Percentiles rank a stretch among this genome's conserved stretches.
These are phyloP conservation scores for Aspergillus avenaceus DNA, from an alignment of 495 filamentous ascomycete species.

Conservation along the genomic window DNA sequence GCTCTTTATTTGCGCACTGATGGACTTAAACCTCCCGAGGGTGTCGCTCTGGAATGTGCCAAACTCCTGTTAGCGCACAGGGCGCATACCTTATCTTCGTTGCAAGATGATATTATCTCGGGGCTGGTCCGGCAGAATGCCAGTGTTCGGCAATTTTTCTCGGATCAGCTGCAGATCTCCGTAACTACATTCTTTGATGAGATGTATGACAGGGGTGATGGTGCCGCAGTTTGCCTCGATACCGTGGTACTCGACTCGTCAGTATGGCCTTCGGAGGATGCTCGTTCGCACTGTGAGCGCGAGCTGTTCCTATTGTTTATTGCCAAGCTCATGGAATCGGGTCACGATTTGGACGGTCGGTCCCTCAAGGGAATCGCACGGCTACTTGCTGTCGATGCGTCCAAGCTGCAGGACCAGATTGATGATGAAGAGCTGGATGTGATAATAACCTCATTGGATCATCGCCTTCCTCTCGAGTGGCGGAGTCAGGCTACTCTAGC, in stretches of 20 bases:
- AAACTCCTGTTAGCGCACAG: slow-evolving; percentile 48
- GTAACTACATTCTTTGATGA: slow-evolving; percentile 53
- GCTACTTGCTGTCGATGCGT: slow-evolving; percentile 56
- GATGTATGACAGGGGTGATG: slow-evolving; percentile 58
- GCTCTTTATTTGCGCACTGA: slow-evolving; percentile 51
- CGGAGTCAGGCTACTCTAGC: slow-evolving; percentile 72
- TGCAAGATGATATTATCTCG: slow-evolving; percentile 57
- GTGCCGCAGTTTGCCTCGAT: slow-evolving; percentile 54
- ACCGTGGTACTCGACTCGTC: slow-evolving; percentile 51
- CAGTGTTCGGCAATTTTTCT: slow-evolving; percentile 54
- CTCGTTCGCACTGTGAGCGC: slow-evolving; percentile 45
- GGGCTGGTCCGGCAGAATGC: slow-evolving; percentile 51
- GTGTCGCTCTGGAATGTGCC: slow-evolving; percentile 50
- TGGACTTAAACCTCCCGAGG: slow-evolving; percentile 45
- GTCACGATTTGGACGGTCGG: slow-evolving; percentile 54
- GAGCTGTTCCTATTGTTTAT: slow-evolving; percentile 65
- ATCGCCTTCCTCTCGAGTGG: slow-evolving; percentile 62
- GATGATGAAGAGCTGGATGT: slow-evolving; percentile 77
- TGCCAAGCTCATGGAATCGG: slow-evolving; percentile 60
- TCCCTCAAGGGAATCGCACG: slow-evolving; percentile 61
- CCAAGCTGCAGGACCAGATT: slow-evolving; percentile 58
- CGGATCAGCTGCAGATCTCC: slow-evolving; percentile 41
- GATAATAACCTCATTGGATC: slow-evolving; percentile 72
- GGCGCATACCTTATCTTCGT: slow-evolving; percentile 32
- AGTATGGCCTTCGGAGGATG: slow-evolving; percentile 53